Evolutionary conservation across 129 eudicot species (phyloP).

Genomic region (Rutidosis leptorrhynchoides): DNA sequence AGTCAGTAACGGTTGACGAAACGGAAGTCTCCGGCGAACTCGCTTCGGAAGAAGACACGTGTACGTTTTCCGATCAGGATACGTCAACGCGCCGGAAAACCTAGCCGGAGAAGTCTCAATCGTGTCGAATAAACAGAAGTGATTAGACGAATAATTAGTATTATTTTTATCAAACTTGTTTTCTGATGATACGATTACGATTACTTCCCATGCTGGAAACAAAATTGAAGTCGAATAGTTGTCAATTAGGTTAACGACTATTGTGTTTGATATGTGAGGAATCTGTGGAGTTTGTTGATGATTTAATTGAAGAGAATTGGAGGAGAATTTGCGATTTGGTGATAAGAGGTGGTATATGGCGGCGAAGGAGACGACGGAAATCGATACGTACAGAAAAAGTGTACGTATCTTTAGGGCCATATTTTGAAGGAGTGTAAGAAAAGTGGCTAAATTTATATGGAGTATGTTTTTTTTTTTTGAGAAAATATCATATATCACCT

Average conservation of each 20-base stretch:
- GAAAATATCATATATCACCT: too few relatives aligned
- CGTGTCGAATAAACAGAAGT: conserved; percentile 45
- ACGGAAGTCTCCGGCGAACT: conserved; percentile 52
- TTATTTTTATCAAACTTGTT: background rate
- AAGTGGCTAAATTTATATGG: background rate
- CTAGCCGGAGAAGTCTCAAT: conserved; percentile 43
- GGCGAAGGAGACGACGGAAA: conserved; percentile 34
- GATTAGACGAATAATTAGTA: background rate
- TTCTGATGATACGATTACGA: conserved; percentile 47
- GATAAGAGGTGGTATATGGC: conserved; percentile 41
- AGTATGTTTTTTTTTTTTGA: too few relatives aligned
- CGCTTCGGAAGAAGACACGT: conserved; percentile 51
- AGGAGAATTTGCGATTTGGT: conserved; percentile 23
- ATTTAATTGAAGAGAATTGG: background rate
- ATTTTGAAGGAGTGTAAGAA: background rate
- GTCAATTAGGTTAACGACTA: background rate
- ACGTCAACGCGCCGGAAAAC: conserved; percentile 41
- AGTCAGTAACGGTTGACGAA: conserved; percentile 42
- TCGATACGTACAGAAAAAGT: conserved; percentile 36
- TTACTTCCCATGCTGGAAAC: conserved; percentile 70
- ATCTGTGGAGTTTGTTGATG: background rate
- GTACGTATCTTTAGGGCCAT: conserved; percentile 49
- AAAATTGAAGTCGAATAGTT: conserved; percentile 29
- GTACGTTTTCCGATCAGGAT: conserved; percentile 42
- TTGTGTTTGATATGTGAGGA: conserved; percentile 15